Evolutionary conservation across 768 basidiomycete genomes (phyloP).

Genomic region (Rhodotorula taiwanensis): DNA sequence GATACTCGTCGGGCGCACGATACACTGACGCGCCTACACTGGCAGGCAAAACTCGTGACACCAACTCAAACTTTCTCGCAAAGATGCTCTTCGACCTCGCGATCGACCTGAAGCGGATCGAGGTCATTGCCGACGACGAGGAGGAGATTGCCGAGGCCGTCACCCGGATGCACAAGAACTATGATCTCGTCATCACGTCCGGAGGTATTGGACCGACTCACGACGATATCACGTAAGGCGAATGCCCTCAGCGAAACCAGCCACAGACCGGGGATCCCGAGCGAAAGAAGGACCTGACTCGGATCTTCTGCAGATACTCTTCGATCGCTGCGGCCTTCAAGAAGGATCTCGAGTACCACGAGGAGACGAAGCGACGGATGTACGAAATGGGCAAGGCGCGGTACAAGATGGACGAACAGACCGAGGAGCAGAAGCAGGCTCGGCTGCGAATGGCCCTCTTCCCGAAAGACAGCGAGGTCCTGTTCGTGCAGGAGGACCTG

Average conservation of each 20-base stretch:
- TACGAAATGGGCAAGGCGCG: constrained; percentile 55
- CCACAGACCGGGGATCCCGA: too few relatives aligned
- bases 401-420: constrained; percentile 58
- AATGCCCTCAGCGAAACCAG: too few relatives aligned
- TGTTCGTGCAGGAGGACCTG: constrained; percentile 70
- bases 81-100: constrained; percentile 83
- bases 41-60: constrained; percentile 48
- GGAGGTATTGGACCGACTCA: constrained; percentile 82
- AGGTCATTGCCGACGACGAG: constrained; percentile 86
- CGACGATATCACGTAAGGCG: constrained; percentile 39
- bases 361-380: constrained; percentile 67
- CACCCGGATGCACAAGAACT: constrained; percentile 65
- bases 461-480: constrained; percentile 62
- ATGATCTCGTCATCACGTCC: constrained; percentile 77
- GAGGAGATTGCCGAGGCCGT: constrained; percentile 85
- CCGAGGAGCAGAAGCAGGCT: constrained; percentile 66
- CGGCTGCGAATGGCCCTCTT: constrained; percentile 85
- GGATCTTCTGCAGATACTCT: constrained; percentile 46
- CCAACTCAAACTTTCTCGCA: constrained; percentile 70
- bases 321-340: constrained; percentile 79
- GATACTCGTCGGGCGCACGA: not conserved
- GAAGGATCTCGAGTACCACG: constrained; percentile 62
- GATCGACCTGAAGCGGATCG: constrained; percentile 73
- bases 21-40: not conserved
- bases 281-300: constrained; percentile 41